Percentiles rank a stretch among this genome's conserved stretches.
Evolutionary conservation across 257 asterid species (phyloP).

Genomic region (Fraxinus anomala): DNA sequence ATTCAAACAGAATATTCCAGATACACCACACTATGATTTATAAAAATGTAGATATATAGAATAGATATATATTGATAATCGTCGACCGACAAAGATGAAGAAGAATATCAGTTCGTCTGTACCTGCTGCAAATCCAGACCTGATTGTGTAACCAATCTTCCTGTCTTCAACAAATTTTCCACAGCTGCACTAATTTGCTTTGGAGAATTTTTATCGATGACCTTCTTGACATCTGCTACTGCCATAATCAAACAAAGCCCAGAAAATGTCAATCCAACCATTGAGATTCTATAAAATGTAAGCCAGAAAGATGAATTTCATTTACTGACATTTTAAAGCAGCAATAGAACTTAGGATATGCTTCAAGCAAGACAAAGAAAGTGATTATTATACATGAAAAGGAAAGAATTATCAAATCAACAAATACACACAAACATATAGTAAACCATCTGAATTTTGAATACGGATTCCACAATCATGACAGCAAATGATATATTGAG

Average conservation of each 20-base stretch:
- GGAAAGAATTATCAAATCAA: not conserved
- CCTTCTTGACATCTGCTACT: slow-evolving; percentile 69
- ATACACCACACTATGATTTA: not conserved
- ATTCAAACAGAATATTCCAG: slow-evolving; percentile 19
- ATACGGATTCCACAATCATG: not conserved
- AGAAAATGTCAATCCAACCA: slow-evolving; percentile 19
- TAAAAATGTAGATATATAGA: not conserved
- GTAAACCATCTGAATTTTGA: not conserved
- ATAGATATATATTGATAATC: not conserved
- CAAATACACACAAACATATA: not conserved
- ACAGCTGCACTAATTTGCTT: slow-evolving; percentile 64
- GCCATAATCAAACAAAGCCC: slow-evolving; percentile 42
- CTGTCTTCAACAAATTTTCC: slow-evolving; percentile 88
- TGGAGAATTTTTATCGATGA: slow-evolving; percentile 62
- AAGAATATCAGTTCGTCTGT: slow-evolving; percentile 25
- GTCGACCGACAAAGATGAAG: slow-evolving; percentile 15
- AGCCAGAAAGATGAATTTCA: not conserved
- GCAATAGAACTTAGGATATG: slow-evolving; percentile 4
- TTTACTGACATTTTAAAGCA: slow-evolving; percentile 8
- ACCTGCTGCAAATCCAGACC: slow-evolving; percentile 97
- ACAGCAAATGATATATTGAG: not conserved
- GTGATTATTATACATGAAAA: slow-evolving; percentile 5
- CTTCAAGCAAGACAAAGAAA: slow-evolving; percentile 5
- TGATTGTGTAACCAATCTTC: slow-evolving; percentile 67
- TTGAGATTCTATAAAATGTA: not conserved